A percentile compares a stretch with the other conserved stretches of the same genome.
These are phyloP conservation scores for Nidularia sp. DNA, from an alignment of 768 basidiomycete species.

Conservation along the genomic window DNA sequence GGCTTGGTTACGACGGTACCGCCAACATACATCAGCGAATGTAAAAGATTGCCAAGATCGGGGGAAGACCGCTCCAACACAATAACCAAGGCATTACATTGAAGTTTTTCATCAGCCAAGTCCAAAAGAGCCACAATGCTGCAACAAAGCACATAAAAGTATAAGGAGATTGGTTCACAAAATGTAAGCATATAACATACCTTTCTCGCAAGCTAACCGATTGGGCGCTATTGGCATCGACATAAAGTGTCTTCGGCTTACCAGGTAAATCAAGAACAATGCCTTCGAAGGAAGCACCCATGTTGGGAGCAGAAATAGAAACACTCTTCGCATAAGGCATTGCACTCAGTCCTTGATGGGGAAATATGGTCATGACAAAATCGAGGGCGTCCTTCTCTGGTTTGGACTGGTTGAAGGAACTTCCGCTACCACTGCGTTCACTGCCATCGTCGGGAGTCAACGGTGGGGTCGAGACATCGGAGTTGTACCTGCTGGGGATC, in stretches of 20 bases:
- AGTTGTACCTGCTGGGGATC: slow-evolving; percentile 36
- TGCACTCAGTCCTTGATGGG: slow-evolving; percentile 61
- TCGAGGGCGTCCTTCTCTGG: slow-evolving; percentile 67
- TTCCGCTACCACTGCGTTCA: slow-evolving; percentile 32
- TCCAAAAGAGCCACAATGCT: slow-evolving; percentile 87
- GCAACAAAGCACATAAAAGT: slow-evolving; percentile 5
- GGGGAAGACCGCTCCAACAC: slow-evolving; percentile 72
- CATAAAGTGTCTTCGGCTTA: slow-evolving; percentile 72
- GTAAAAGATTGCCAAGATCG: slow-evolving; percentile 69
- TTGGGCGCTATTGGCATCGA: slow-evolving; percentile 80
- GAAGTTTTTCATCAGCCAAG: slow-evolving; percentile 79
- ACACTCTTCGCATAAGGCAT: slow-evolving; percentile 75
- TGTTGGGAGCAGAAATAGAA: slow-evolving; percentile 62
- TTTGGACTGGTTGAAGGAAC: slow-evolving; percentile 32
- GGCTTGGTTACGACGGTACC: slow-evolving; percentile 82
- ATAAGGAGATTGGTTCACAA: not conserved
- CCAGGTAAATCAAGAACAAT: slow-evolving; percentile 73
- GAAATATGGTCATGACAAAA: slow-evolving; percentile 77
- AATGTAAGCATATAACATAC: slow-evolving; percentile 29
- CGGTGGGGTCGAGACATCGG: slow-evolving; percentile 65
- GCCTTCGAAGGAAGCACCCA: slow-evolving; percentile 71
- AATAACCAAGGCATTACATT: slow-evolving; percentile 76
- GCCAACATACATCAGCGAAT: slow-evolving; percentile 91
- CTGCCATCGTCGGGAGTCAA: slow-evolving; percentile 70
- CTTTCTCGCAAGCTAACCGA: slow-evolving; percentile 81